A percentile compares a stretch with the other conserved stretches of the same genome.
phyloP scores from a whole-genome alignment of 805 yeast species.

The Saccharomycopsis fibuligera region DNA sequence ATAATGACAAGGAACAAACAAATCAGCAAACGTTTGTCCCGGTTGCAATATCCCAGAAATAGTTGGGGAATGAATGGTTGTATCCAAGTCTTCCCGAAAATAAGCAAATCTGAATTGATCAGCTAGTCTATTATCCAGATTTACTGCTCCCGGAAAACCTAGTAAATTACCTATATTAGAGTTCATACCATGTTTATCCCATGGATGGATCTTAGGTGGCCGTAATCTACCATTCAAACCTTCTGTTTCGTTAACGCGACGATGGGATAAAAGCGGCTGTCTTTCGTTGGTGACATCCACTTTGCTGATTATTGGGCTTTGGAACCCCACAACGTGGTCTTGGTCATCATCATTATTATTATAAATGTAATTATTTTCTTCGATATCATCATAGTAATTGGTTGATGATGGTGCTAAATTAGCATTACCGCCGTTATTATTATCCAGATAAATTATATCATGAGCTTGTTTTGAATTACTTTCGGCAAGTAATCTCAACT shows the following conservation, averaged over 20 bases:
- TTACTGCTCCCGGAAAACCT: background rate
- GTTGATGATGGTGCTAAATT: background rate
- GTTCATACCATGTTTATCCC: constrained; percentile 39
- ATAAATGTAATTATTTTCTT: background rate
- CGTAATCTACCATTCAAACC: constrained; percentile 58
- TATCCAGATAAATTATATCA: background rate
- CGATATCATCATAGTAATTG: background rate
- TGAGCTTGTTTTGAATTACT: constrained; percentile 9
- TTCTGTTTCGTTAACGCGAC: constrained; percentile 46
- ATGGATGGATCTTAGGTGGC: constrained; percentile 70
- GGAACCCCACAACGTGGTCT: constrained; percentile 15
- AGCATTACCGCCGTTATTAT: background rate
- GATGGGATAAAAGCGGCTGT: constrained; percentile 7
- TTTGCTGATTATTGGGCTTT: constrained; percentile 16
- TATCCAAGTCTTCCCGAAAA: constrained; percentile 83
- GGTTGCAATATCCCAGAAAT: constrained; percentile 73
- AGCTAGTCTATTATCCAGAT: background rate
- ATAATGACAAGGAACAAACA: constrained; percentile 46
- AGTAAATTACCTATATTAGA: background rate
- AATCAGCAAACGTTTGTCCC: constrained; percentile 52
- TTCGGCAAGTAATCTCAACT: constrained; percentile 28
- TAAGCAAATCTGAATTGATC: constrained; percentile 78
- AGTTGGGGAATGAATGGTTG: constrained; percentile 84
- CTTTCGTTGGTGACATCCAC: constrained; percentile 12
- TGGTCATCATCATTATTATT: constrained; percentile 3